Evolutionary conservation across 306 rosid species (phyloP).

Genomic region (Castanea sativa): DNA sequence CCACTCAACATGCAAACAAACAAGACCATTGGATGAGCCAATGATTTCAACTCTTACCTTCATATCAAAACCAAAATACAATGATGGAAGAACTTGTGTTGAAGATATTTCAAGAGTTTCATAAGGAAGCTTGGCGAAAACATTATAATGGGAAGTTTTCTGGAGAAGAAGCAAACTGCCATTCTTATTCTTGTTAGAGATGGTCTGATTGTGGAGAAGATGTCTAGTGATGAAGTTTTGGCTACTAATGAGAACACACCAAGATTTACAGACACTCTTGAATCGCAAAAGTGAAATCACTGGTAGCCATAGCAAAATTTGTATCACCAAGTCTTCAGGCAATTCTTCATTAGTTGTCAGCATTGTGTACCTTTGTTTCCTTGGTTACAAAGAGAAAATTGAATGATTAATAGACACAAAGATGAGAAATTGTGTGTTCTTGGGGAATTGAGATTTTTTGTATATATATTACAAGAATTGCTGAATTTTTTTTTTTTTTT

Average conservation of each 20-base stretch:
- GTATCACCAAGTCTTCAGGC: neutral
- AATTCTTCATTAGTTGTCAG: neutral
- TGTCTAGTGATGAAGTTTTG: too few relatives aligned
- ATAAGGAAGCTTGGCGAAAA: neutral
- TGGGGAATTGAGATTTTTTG: too few relatives aligned
- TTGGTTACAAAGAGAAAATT: neutral
- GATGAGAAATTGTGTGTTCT: too few relatives aligned
- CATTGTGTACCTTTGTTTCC: neutral
- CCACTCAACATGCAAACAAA: neutral
- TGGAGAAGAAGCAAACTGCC: neutral
- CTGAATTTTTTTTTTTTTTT: too few relatives aligned
- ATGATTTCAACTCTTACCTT: neutral
- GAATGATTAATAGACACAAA: too few relatives aligned
- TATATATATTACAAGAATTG: too few relatives aligned
- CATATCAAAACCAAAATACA: neutral
- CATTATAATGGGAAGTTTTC: neutral
- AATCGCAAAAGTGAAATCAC: too few relatives aligned
- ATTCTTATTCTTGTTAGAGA: neutral
- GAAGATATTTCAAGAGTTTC: neutral
- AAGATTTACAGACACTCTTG: too few relatives aligned
- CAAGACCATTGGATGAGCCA: neutral
- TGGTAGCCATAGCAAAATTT: too few relatives aligned
- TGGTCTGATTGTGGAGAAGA: too few relatives aligned
- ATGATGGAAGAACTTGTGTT: neutral
- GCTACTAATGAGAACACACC: too few relatives aligned